Percentiles rank a stretch among this genome's conserved stretches.
phyloP scores from a whole-genome alignment of 371 early-diverging fungal species.

The Mortierella sp. region DNA sequence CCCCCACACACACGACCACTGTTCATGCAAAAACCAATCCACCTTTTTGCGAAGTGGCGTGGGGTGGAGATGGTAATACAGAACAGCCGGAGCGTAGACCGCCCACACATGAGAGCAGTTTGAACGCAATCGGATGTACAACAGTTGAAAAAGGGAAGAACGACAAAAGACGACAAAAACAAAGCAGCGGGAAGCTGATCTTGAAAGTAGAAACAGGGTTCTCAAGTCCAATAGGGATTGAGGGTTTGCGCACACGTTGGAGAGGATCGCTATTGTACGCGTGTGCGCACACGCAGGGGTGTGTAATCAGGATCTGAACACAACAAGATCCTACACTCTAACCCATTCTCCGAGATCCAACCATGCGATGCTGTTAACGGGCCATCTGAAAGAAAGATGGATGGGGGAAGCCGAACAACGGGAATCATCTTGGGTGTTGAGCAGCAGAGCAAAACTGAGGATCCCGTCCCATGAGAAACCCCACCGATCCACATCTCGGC shows the following conservation, averaged over 20 bases:
- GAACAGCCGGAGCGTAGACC: neutral
- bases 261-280: neutral
- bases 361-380: neutral
- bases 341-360: neutral
- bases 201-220: constrained; percentile 12
- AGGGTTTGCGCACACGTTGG: constrained; percentile 47
- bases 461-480: constrained; percentile 1
- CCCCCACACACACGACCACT: neutral
- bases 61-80: neutral
- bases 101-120: neutral
- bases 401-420: constrained; percentile 9
- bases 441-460: neutral
- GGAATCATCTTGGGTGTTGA: no score
- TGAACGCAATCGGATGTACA: no score
- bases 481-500: neutral
- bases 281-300: neutral
- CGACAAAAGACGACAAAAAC: constrained; percentile 3
- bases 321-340: neutral
- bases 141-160: constrained; percentile 3
- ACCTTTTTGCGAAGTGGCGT: no score
- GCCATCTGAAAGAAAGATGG: neutral
- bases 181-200: constrained; percentile 11
- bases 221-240: constrained; percentile 39
- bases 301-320: constrained; percentile 1
- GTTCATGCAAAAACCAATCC: no score